Evolutionary conservation across 1,139 yeast species (phyloP), one percentile per base, ranked within the genome.

Genomic region (Hyphopichia burtonii): DNA sequence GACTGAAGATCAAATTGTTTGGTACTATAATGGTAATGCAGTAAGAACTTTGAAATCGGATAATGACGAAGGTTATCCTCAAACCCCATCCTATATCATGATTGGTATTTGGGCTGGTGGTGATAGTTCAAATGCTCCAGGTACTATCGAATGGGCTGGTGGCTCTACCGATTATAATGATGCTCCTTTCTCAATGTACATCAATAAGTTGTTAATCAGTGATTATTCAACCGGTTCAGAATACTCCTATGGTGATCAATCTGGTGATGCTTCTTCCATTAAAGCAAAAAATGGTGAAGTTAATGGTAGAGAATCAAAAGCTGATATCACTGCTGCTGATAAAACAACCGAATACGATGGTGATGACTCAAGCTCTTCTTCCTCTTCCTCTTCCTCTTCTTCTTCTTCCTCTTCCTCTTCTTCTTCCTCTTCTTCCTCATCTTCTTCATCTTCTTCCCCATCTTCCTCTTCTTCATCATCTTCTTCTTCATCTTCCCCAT

Each of bases 241-340:
- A 19, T 65, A 66, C 54, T 59, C 65, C 25, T 72, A 77, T 59
- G 59, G 70, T 31, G 91, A 81, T 52, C 67, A 68, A 38, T 60
- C 82, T 14, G 95, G 95, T 25, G 53, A 63, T 19, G 82, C 86
- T 85, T 59, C 71, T 31, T 82, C 89, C 1, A 85, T 87, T 45
- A 56, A 71, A 36, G 83, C 91, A n/a, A 65, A 68, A 14, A 76
- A 72, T 49, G 94, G 94, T 40, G 55, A 64, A 40, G 71, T 86
- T 23, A 70, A 78, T 46, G 89, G 87, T 11, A 77, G 88, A 61
- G 57, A 64, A 35, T 61, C 59, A 2, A 58, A 67, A 39, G 84
- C 78, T n/a, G 61, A 61, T 36, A 56, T 37, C 16, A 27, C 43
- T 2, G 44, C 44, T 15, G 23, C 44, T 7, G 35, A 32, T 33